These are phyloP conservation scores for Albugo candida DNA, from an alignment of 352 stramenopile species.

Conservation along the genomic window DNA sequence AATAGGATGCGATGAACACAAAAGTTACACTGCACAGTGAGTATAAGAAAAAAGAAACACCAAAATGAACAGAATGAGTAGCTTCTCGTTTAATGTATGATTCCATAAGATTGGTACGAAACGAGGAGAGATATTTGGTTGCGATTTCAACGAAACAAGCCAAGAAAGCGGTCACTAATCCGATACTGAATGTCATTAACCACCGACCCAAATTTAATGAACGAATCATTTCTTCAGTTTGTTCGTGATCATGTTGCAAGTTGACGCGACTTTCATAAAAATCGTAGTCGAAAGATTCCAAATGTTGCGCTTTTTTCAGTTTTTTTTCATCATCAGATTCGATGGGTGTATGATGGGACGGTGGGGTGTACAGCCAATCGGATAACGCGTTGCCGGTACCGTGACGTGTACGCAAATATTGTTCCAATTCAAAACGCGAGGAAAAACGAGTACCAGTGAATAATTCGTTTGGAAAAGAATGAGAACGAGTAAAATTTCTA, in stretches of 20 bases:
- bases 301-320: constrained; percentile 61
- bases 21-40: constrained; percentile 83
- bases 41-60: constrained; percentile 79
- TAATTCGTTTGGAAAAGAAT: constrained; percentile 59
- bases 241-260: constrained; percentile 71
- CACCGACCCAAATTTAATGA: constrained; percentile 80
- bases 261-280: constrained; percentile 76
- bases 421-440: constrained; percentile 52
- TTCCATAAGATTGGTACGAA: constrained; percentile 85
- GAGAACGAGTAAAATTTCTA: constrained; percentile 25
- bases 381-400: constrained; percentile 27
- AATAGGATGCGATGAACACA: constrained; percentile 74
- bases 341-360: constrained; percentile 6
- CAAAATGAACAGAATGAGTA: constrained; percentile 25
- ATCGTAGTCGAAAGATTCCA: constrained; percentile 76
- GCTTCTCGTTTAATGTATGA: constrained; percentile 37
- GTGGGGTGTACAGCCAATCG: constrained; percentile 33
- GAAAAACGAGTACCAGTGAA: constrained; percentile 52
- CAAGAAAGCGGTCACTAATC: constrained; percentile 82
- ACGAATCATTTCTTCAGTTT: constrained; percentile 49
- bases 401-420: constrained; percentile 35
- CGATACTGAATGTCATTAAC: constrained; percentile 91
- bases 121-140: constrained; percentile 63
- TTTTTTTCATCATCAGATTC: constrained; percentile 44
- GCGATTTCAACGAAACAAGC: constrained; percentile 87